phyloP scores from a whole-genome alignment of 495 filamentous ascomycete genomes.

The Lasiosphaeria hispida region DNA sequence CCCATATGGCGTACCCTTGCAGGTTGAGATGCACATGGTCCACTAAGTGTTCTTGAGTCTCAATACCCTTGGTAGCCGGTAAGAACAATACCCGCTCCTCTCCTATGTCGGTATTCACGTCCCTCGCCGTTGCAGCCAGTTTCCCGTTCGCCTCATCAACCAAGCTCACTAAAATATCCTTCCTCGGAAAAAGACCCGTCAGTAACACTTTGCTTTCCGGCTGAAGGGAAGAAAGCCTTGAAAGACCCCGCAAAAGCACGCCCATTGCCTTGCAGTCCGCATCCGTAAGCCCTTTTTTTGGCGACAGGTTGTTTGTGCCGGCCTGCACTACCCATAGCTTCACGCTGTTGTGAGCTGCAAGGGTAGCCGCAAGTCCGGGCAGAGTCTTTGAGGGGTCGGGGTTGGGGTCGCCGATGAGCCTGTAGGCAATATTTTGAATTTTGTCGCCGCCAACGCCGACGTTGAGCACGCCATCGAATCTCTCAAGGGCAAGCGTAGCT shows the following conservation, averaged over 20 bases:
- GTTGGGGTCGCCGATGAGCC: constrained; percentile 24
- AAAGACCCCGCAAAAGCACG: constrained; percentile 26
- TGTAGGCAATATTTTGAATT: constrained; percentile 34
- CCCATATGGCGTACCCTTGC: no score
- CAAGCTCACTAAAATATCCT: no score
- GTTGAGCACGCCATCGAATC: constrained; percentile 20
- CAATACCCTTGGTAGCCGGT: no score
- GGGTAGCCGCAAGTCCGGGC: constrained; percentile 17
- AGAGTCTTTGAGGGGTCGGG: neutral
- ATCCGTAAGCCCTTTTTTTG: constrained; percentile 35
- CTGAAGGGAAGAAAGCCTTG: constrained; percentile 5
- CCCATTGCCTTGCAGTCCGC: constrained; percentile 18
- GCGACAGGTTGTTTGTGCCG: constrained; percentile 34
- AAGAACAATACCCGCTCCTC: no score
- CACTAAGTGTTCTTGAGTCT: no score
- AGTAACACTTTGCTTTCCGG: constrained; percentile 13
- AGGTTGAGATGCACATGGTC: no score
- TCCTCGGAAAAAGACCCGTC: constrained; percentile 17
- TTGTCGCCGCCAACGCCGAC: constrained; percentile 31
- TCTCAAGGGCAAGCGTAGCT: neutral
- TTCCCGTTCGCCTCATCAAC: no score
- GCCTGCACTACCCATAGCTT: constrained; percentile 35
- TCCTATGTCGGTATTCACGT: no score
- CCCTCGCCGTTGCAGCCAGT: no score
- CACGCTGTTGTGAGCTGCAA: constrained; percentile 12